These are phyloP conservation scores for Agarophyton chilense DNA, from an alignment of 23 red algal species.

Conservation along the genomic window DNA sequence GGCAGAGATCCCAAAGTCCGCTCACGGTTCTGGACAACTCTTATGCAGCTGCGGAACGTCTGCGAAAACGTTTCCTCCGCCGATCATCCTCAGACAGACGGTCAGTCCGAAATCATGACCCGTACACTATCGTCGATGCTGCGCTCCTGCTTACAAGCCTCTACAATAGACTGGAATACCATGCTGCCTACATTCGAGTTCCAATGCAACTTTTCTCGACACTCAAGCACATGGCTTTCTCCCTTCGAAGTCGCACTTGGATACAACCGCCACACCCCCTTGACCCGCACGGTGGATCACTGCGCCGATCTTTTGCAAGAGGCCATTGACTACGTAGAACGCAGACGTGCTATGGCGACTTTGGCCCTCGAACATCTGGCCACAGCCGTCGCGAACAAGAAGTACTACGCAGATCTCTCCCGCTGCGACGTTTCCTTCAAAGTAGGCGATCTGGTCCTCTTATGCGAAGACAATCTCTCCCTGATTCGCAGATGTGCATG, in stretches of 20 bases:
- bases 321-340: not conserved
- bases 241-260: slow-evolving; percentile 12
- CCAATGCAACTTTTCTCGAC: not conserved
- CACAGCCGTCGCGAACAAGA: not conserved
- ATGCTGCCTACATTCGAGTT: not conserved
- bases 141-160: not conserved
- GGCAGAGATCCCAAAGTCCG: slow-evolving; percentile 5
- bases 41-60: slow-evolving; percentile 7
- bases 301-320: not conserved
- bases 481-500: not conserved
- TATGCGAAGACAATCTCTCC: not conserved
- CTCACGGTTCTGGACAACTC: not conserved
- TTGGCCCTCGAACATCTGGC: not conserved
- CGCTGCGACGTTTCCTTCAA: not conserved
- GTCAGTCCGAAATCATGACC: slow-evolving; percentile 15
- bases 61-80: not conserved
- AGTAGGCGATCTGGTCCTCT: not conserved
- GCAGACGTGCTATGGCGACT: not conserved
- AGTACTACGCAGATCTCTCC: not conserved
- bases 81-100: no score
- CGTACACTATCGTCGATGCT: not conserved
- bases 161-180: not conserved
- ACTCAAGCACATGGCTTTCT: not conserved
- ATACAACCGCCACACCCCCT: not conserved
- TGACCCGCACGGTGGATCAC: not conserved